Percentiles rank a stretch among this genome's conserved stretches.
Evolutionary conservation across 2,329 filamentous ascomycete species (phyloP).

Genomic region (Pyricularia grisea): DNA sequence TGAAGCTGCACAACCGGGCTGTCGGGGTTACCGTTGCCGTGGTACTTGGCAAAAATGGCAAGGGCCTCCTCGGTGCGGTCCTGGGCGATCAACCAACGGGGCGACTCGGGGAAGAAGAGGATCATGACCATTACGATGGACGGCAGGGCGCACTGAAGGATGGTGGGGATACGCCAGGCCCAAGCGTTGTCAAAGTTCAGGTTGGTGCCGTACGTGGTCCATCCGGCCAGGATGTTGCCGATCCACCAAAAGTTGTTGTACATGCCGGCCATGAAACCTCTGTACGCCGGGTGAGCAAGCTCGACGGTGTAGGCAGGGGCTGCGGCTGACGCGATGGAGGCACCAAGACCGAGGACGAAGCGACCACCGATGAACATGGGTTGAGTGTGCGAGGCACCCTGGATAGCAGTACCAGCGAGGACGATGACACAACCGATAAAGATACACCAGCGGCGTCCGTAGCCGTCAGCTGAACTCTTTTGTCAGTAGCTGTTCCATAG

Average conservation of each 20-base stretch:
- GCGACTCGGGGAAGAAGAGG: conserved; percentile 5
- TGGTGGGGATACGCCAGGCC: conserved; percentile 50
- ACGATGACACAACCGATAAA: conserved; percentile 45
- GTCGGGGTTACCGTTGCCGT: conserved; percentile 11
- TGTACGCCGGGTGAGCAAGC: conserved; percentile 51
- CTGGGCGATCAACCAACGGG: conserved; percentile 11
- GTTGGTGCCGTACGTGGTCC: conserved; percentile 35
- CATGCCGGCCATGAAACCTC: conserved; percentile 51
- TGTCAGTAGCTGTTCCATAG: background rate
- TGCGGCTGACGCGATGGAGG: conserved; percentile 47
- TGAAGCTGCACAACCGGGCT: conserved; percentile 45
- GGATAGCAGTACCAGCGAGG: conserved; percentile 38
- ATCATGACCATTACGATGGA: conserved; percentile 3
- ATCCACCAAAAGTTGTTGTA: conserved; percentile 34
- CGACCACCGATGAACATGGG: conserved; percentile 46
- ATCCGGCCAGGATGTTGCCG: conserved; percentile 45
- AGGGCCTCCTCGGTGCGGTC: conserved; percentile 14
- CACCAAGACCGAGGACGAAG: conserved; percentile 47
- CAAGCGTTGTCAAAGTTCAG: conserved; percentile 29
- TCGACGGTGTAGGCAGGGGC: conserved; percentile 57
- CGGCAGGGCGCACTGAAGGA: conserved; percentile 36
- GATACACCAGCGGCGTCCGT: conserved; percentile 44
- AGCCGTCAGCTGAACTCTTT: conserved; percentile 29
- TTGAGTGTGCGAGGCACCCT: conserved; percentile 33
- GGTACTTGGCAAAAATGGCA: conserved; percentile 21